Conservation (phyloP, 768 basidiomycete genomes). For the Sarcodon aspratus region DNA sequence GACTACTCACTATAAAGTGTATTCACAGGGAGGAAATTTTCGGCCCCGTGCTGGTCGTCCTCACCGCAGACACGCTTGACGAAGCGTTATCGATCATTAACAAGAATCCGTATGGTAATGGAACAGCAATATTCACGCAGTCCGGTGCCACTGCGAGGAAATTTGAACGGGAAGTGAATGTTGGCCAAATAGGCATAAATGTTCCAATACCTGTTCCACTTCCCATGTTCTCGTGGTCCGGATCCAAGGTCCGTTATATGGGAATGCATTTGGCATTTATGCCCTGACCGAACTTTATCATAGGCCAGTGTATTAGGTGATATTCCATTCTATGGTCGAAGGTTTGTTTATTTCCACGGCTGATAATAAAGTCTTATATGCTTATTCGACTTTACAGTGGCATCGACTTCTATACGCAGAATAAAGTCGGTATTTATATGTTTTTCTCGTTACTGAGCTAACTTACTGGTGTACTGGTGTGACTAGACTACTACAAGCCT, state of each 20-base stretch:
- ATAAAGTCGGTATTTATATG: constrained; percentile 45
- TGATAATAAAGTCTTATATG: constrained; percentile 1
- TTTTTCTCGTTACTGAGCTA: neutral
- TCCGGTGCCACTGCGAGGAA: constrained; percentile 90
- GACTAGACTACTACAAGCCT: constrained; percentile 80
- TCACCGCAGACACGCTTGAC: constrained; percentile 76
- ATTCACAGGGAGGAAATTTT: constrained; percentile 80
- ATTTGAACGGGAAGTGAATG: constrained; percentile 81
- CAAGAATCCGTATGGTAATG: constrained; percentile 85
- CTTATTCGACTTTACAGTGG: constrained; percentile 34
- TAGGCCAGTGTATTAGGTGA: constrained; percentile 74
- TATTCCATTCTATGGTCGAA: constrained; percentile 85
- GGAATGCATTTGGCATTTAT: neutral
- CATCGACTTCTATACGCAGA: constrained; percentile 92
- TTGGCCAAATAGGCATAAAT: constrained; percentile 91
- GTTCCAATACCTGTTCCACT: constrained; percentile 88
- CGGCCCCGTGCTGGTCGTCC: constrained; percentile 75
- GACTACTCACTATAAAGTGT: neutral
- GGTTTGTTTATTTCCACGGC: constrained; percentile 25
- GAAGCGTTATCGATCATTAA: constrained; percentile 89
- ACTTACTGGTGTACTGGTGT: neutral
- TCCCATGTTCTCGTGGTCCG: constrained; percentile 95
- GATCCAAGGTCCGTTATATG: constrained; percentile 55
- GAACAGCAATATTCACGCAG: constrained; percentile 93
- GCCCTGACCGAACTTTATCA: constrained; percentile 1